Conservation (phyloP, 441 rosid species). For the Brassica hybrid region DNA sequence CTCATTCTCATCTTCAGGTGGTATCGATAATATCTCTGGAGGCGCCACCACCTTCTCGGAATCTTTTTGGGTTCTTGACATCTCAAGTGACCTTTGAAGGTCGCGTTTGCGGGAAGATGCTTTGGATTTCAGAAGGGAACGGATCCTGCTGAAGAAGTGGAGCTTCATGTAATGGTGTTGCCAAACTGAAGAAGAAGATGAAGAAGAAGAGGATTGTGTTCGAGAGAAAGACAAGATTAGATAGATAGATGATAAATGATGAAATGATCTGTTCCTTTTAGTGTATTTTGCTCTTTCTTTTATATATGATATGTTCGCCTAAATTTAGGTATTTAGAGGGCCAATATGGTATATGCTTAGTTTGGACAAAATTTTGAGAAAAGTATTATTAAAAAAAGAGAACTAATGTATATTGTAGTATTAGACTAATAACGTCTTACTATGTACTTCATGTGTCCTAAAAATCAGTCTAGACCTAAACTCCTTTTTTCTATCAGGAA, state of each 20-base stretch:
- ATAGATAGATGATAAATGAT: conserved; percentile 22
- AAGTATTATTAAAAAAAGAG: neutral
- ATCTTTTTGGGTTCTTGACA: conserved; percentile 25
- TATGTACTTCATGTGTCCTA: conserved; percentile 8
- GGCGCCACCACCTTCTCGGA: conserved; percentile 20
- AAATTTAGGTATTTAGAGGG: conserved; percentile 32
- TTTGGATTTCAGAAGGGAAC: conserved; percentile 63
- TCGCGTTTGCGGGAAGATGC: conserved; percentile 41
- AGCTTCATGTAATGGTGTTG: conserved; percentile 50
- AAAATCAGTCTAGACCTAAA: neutral
- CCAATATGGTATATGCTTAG: conserved; percentile 21
- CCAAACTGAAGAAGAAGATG: conserved; percentile 50
- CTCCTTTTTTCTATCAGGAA: neutral
- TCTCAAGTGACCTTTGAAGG: conserved; percentile 11
- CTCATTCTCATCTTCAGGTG: conserved; percentile 35
- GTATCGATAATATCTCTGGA: neutral
- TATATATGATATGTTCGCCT: conserved; percentile 15
- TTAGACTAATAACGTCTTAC: neutral
- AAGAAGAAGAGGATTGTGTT: conserved; percentile 37
- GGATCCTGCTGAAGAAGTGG: conserved; percentile 61
- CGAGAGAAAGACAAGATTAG: conserved; percentile 43
- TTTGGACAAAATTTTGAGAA: neutral
- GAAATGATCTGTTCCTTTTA: conserved; percentile 27
- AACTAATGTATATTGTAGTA: neutral
- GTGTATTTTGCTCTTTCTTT: conserved; percentile 35